phyloP scores from a whole-genome alignment of 495 filamentous ascomycete genomes.

The Neurospora cerealis region DNA sequence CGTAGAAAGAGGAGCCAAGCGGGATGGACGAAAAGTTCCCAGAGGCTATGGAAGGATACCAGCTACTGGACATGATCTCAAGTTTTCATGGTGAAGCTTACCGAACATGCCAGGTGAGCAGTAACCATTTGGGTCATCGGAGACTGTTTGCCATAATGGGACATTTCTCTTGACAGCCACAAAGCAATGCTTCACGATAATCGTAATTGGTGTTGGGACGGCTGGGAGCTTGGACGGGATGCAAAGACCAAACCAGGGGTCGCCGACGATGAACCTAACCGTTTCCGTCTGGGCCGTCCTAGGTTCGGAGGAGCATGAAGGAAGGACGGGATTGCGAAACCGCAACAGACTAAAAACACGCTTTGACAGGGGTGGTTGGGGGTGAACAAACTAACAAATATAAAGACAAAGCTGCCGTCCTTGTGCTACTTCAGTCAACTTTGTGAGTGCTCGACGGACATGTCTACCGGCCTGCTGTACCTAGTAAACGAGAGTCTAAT shows the following conservation, averaged over 20 bases:
- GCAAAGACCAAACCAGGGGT: not conserved
- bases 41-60: not conserved
- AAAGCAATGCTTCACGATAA: not conserved
- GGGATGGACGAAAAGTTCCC: not conserved
- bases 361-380: not conserved
- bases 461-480: not conserved
- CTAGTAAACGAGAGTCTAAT: not conserved
- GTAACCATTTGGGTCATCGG: not conserved
- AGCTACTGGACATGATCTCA: not conserved
- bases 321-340: not conserved
- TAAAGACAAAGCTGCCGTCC: not conserved
- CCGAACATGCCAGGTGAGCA: not conserved
- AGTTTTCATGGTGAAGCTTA: not conserved
- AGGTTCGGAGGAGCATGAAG: not conserved
- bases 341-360: not conserved
- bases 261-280: not conserved
- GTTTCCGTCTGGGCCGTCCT: not conserved
- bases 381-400: not conserved
- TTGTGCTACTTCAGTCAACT: not conserved
- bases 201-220: not conserved
- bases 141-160: not conserved
- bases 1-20: not conserved
- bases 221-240: not conserved
- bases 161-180: not conserved
- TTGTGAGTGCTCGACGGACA: not conserved